These are phyloP conservation scores for Chrysosphaeria jannelii DNA, from an alignment of 2,329 filamentous ascomycete species.

Conservation along the genomic window DNA sequence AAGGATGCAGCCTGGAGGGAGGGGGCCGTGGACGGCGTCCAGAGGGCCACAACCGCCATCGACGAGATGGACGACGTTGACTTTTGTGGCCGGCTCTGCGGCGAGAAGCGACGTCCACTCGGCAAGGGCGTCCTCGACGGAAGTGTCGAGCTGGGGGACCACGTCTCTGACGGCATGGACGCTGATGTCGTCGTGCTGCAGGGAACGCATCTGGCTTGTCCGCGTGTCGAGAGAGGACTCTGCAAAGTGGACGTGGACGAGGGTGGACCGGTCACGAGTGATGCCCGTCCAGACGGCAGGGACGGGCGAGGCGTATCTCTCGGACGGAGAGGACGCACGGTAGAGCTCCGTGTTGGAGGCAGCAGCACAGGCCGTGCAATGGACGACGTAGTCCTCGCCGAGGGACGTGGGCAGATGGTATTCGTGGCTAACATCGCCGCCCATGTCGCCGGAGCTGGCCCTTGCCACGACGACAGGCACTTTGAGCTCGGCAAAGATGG, in stretches of 20 bases:
- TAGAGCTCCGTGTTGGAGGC: constrained; percentile 75
- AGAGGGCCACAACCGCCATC: too few relatives aligned
- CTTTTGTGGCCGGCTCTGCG: constrained; percentile 2
- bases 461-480: constrained; percentile 61
- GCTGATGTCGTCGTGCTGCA: constrained; percentile 12
- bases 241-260: too few relatives aligned
- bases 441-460: constrained; percentile 90
- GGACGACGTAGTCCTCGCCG: constrained; percentile 65
- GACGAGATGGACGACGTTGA: constrained; percentile 10
- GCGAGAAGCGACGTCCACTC: constrained; percentile 16
- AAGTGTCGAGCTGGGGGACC: constrained; percentile 35
- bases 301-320: too few relatives aligned
- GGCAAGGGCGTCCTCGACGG: constrained; percentile 26
- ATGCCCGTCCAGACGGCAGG: constrained; percentile 42
- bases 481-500: constrained; percentile 55
- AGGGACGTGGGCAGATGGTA: constrained; percentile 58
- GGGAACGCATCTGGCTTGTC: constrained; percentile 4
- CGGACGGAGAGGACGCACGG: too few relatives aligned
- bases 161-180: constrained; percentile 31
- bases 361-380: constrained; percentile 42
- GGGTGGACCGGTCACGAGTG: constrained; percentile 31
- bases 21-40: too few relatives aligned
- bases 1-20: too few relatives aligned
- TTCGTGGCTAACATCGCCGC: constrained; percentile 75
- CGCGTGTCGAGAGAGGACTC: too few relatives aligned